Base-by-base conservation (phyloP, 164 flowering plant species). In the Chimonanthus salicifolius region DNA sequence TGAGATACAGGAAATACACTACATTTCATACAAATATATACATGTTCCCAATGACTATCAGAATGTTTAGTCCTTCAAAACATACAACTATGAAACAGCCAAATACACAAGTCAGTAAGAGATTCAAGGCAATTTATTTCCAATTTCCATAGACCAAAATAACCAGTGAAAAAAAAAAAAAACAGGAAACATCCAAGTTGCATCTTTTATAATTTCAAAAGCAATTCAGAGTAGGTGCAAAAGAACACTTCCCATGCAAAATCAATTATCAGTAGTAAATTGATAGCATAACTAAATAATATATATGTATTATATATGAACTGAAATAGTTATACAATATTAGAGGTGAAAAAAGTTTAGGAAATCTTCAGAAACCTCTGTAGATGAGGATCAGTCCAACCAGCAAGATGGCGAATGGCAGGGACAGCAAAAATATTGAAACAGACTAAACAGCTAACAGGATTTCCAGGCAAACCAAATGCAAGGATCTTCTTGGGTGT, bases 391-490 rank as follows among this genome's bases (percentile, higher is more conserved):
- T 88, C 88, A 65, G 66, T 77, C 99, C 98, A 93, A 75, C 97
- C 97, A 74, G 94, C 80, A 83, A 93, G 89, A 74, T 54, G 78
- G 67, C 91, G 94, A 74, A 93, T 91, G 70, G 97, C 71, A 6
- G 96, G 99, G 73, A 90, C 88, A 54, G 88, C 90, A 77, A 90
- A 88, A 63, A 91, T 87, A 82, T 92, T 82, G 79, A 91, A 95
- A 83, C 97, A 90, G 72, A 95, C 99, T 73, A 91, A 60, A 83
- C 92, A 85, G 93, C 98, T 87, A 74, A 91, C 98, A 58, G 99
- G 99, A 81, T 95, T 95, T 81, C 99, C 99, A 73, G 99, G 99
- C 70, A 95, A 84, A 43, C 98, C 99, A 86, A 92, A 95, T 63
- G 92, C 96, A 83, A 95, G 88, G 74, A 91, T 81, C 76, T 88